These are phyloP conservation scores for Filosporella fistucella DNA, from an alignment of 495 filamentous ascomycete genomes.

Conservation along the genomic window DNA sequence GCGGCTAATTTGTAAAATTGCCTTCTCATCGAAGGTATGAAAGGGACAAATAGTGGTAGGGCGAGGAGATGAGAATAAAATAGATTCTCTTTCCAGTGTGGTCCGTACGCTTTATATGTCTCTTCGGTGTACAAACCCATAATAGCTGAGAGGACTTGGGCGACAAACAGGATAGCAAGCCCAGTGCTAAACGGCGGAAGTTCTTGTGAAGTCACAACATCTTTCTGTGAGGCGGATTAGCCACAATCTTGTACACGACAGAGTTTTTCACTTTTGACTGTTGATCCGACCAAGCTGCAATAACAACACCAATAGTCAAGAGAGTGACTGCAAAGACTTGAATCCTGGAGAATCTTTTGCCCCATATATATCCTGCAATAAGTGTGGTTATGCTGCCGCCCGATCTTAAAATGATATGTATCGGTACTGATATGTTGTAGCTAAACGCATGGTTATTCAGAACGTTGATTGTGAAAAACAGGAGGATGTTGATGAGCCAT, in stretches of 20 bases:
- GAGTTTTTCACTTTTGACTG: conserved; percentile 59
- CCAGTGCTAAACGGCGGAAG: conserved; percentile 60
- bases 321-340: conserved; percentile 77
- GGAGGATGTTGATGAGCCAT: conserved; percentile 82
- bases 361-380: conserved; percentile 76
- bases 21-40: conserved; percentile 42
- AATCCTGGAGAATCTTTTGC: conserved; percentile 73
- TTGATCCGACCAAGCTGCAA: conserved; percentile 84
- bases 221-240: conserved; percentile 17
- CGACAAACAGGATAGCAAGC: conserved; percentile 77
- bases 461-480: conserved; percentile 89
- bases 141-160: conserved; percentile 84
- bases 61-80: conserved; percentile 88
- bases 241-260: neutral
- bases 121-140: conserved; percentile 94
- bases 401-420: conserved; percentile 94
- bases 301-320: conserved; percentile 80
- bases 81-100: conserved; percentile 92
- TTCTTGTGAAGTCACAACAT: conserved; percentile 24
- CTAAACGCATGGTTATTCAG: conserved; percentile 98
- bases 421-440: conserved; percentile 91
- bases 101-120: conserved; percentile 78
- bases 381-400: conserved; percentile 95
- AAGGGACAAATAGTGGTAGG: conserved; percentile 60
- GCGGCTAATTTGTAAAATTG: conserved; percentile 48